These are phyloP conservation scores for Aspergillus neoniger DNA, from an alignment of 2,329 filamentous ascomycete species.

Conservation along the genomic window DNA sequence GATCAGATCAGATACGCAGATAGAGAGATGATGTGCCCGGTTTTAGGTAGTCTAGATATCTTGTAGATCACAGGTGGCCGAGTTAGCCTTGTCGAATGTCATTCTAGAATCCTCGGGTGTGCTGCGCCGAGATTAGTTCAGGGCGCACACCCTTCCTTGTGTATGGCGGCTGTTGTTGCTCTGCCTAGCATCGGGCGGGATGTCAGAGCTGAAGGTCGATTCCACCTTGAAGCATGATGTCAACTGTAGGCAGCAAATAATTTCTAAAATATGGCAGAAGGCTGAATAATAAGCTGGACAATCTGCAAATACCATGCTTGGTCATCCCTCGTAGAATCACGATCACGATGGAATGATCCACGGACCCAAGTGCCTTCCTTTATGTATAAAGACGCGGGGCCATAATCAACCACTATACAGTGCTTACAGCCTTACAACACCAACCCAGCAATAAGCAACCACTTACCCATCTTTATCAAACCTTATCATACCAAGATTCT, in stretches of 20 bases:
- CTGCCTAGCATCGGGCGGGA: no score
- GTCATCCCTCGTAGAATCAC: no score
- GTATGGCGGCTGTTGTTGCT: no score
- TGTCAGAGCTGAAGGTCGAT: no score
- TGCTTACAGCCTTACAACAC: background rate
- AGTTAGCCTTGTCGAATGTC: conserved; percentile 5
- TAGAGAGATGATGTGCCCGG: background rate
- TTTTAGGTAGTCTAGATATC: background rate
- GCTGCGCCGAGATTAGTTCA: background rate
- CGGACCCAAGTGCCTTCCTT: no score
- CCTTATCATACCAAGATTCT: background rate
- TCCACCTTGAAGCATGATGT: no score
- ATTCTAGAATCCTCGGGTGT: conserved; percentile 7
- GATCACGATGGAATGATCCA: no score
- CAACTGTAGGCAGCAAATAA: no score
- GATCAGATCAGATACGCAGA: background rate
- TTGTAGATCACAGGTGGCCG: background rate
- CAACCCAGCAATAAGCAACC: background rate
- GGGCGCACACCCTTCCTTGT: background rate
- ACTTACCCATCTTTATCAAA: background rate
- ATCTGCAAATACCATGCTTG: no score
- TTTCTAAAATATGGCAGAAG: no score
- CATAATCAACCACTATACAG: background rate
- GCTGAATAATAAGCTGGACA: no score
- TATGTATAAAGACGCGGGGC: background rate